Evolutionary conservation across 352 stramenopile species (phyloP), one percentile per base, ranked within the genome.

Genomic region (Phytophthora citrophthora): DNA sequence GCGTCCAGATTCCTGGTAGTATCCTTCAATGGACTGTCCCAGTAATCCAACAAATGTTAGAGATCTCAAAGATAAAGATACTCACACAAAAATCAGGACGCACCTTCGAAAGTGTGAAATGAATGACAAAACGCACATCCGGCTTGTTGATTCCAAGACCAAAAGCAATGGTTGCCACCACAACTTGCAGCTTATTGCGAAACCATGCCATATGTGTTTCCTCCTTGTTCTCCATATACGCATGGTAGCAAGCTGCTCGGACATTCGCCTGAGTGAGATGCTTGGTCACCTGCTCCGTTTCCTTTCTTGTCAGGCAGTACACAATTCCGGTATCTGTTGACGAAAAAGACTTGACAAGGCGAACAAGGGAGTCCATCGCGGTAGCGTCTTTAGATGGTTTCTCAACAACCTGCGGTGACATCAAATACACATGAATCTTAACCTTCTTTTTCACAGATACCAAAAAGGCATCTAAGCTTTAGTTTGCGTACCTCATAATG

Each of bases 1-100:
- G 45, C 97, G 80, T 6, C 97, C 97, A 12, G 88, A 96, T 77
- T 99, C 96, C 77, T 99, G 97, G 64, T 98, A 99, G 65, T 99
- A 99, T 1, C 90, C 96, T 79, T 99, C 97, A 36, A 99, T 72
- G 8, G 88, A 97, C 79, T 89, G 16, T 3, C 20, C 20, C 20
- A 20, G 20, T 20, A 20, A 20, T 20, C 20, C 20, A 47, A 45
- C 23, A 39, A n/a, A 58, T 10, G 23, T 60, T 34, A 60, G 41
- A 16, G 20, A n/a, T 11, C 9, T n/a, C 23, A 55, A 39, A 4
- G 48, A 34, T 23, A 15, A 20, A 20, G 20, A 20, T 20, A 20
- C 20, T 20, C 20, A 20, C 20, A 20, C 20, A 20, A 20, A 20
- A 43, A 15, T 11, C 24, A 5, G 0, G 3, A 15, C 16, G 15